Evolutionary conservation across 352 stramenopile species (phyloP).

Genomic region (Chrysophaeum taylorii): DNA sequence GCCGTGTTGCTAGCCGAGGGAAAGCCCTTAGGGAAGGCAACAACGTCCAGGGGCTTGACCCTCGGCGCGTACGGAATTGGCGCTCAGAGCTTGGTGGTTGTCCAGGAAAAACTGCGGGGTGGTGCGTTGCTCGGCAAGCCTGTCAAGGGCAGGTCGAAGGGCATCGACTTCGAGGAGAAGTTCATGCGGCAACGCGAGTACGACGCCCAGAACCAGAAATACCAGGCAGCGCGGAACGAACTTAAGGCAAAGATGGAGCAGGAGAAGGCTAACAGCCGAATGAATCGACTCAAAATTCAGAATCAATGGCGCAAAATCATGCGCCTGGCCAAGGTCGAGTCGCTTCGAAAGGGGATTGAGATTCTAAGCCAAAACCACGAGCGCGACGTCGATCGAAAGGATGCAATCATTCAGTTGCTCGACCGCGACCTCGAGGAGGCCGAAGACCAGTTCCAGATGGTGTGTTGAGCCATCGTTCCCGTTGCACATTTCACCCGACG

Average conservation of each 20-base stretch:
- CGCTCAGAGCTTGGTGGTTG: neutral
- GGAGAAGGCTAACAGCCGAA: constrained; percentile 22
- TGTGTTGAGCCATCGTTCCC: neutral
- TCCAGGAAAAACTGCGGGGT: neutral
- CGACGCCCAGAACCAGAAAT: constrained; percentile 14
- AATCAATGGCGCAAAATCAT: constrained; percentile 90
- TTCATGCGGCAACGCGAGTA: constrained; percentile 16
- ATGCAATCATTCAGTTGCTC: constrained; percentile 86
- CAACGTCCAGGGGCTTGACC: too few species aligned
- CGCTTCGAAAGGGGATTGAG: constrained; percentile 77
- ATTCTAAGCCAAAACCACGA: constrained; percentile 80
- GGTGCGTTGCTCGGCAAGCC: constrained; percentile 8
- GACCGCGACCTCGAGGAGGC: constrained; percentile 79
- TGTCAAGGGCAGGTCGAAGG: constrained; percentile 9
- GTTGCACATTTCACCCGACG: neutral
- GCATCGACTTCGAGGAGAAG: constrained; percentile 15
- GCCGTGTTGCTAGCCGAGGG: neutral
- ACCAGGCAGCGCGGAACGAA: constrained; percentile 8
- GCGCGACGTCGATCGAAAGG: constrained; percentile 82
- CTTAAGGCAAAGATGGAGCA: constrained; percentile 23
- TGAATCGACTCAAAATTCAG: constrained; percentile 79
- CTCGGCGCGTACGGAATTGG: neutral
- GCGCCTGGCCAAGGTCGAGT: constrained; percentile 78
- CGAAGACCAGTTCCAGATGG: constrained; percentile 80
- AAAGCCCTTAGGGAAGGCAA: too few species aligned